These are phyloP conservation scores for Trichoderma pleuroti DNA, from an alignment of 2,329 filamentous ascomycete genomes.

Conservation along the genomic window DNA sequence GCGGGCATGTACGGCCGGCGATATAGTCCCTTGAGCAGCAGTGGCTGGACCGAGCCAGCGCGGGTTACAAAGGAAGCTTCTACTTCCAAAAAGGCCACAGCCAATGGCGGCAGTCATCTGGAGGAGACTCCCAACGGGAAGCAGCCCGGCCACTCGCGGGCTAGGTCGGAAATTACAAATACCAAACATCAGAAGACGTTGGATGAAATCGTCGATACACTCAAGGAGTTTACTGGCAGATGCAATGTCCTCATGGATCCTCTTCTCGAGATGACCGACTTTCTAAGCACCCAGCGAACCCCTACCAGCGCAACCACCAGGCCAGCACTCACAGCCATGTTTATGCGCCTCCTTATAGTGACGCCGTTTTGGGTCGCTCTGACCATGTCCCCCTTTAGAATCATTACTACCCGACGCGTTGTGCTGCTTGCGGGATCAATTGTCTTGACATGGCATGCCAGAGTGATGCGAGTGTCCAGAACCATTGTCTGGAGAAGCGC, in stretches of 20 bases:
- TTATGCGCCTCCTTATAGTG: slow-evolving; percentile 82
- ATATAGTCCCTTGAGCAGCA: slow-evolving; percentile 87
- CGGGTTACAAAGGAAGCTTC: slow-evolving; percentile 32
- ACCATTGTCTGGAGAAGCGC: slow-evolving; percentile 88
- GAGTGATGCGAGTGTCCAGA: slow-evolving; percentile 77
- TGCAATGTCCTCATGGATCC: slow-evolving; percentile 93
- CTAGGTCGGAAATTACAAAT: slow-evolving; percentile 55
- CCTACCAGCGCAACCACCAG: slow-evolving; percentile 87
- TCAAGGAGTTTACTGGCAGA: slow-evolving; percentile 84
- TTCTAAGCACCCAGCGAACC: slow-evolving; percentile 84
- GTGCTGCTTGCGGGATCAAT: slow-evolving; percentile 83
- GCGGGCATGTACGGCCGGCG: slow-evolving; percentile 87
- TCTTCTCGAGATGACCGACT: slow-evolving; percentile 83
- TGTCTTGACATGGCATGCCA: slow-evolving; percentile 86
- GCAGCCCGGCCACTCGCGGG: slow-evolving; percentile 41
- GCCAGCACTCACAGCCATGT: slow-evolving; percentile 83
- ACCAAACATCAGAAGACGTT: slow-evolving; percentile 87
- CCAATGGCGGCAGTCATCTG: slow-evolving; percentile 24
- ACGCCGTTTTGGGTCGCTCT: slow-evolving; percentile 85
- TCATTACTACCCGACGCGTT: slow-evolving; percentile 83
- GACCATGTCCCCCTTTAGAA: slow-evolving; percentile 74
- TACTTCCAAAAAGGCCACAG: slow-evolving; percentile 20
- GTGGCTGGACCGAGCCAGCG: slow-evolving; percentile 60
- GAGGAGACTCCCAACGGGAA: slow-evolving; percentile 28
- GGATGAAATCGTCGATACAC: slow-evolving; percentile 93